Evolutionary conservation across 176 grass and related monocot species (phyloP).

Genomic region (Calamus simplicifolius): DNA sequence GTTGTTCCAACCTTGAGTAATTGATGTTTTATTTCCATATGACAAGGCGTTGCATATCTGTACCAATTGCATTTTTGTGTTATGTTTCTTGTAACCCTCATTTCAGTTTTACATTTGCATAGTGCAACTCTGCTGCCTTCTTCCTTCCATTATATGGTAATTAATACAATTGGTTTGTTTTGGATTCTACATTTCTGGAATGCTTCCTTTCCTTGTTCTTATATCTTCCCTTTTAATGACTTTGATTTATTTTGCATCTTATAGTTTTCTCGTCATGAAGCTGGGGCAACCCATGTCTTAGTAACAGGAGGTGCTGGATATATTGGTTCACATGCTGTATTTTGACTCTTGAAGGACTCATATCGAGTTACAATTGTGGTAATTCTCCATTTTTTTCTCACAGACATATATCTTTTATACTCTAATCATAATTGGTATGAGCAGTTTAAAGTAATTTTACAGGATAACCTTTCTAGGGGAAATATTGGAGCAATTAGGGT

Average conservation of each 20-base stretch:
- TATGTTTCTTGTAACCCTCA: no score
- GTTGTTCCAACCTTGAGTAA: no score
- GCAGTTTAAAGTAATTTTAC: neutral
- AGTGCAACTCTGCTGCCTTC: no score
- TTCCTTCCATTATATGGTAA: no score
- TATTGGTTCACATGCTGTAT: conserved; percentile 91
- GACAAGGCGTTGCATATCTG: no score
- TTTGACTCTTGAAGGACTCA: conserved; percentile 76
- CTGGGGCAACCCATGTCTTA: conserved; percentile 84
- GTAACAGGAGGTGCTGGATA: conserved; percentile 95
- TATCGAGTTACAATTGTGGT: conserved; percentile 99
- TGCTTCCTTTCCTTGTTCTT: no score
- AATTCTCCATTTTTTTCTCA: conserved; percentile 15
- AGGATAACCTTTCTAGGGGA: conserved; percentile 99
- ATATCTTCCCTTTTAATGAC: no score
- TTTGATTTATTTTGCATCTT: conserved; percentile 15
- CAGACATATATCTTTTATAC: neutral
- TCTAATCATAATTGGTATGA: neutral
- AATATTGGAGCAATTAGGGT: conserved; percentile 83
- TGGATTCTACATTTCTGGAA: no score
- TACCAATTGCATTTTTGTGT: no score
- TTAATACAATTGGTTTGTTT: no score
- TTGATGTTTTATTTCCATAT: no score
- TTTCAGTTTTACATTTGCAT: no score
- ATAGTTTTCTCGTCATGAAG: conserved; percentile 88